These are phyloP conservation scores for Rhizophora apiculata DNA, from an alignment of 345 rosid genomes.

Conservation along the genomic window DNA sequence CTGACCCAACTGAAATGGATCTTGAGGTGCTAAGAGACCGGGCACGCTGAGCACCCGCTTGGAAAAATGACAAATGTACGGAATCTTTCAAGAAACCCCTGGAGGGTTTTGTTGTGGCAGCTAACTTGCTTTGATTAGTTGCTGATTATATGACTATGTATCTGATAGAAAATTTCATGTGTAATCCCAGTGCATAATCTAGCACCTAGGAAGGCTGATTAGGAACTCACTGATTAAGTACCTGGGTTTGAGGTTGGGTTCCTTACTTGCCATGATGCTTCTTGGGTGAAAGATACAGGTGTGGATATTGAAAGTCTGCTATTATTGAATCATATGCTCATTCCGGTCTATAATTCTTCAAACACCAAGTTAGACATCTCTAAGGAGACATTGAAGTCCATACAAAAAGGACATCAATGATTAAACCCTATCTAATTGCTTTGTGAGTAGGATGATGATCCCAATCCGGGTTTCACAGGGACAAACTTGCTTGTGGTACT, in stretches of 20 bases:
- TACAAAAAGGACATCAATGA: too few relatives aligned
- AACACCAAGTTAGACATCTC: too few relatives aligned
- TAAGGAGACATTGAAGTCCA: too few relatives aligned
- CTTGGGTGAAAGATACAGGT: slow-evolving; percentile 27
- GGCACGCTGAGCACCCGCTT: slow-evolving; percentile 8
- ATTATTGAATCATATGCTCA: neutral
- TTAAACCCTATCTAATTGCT: too few relatives aligned
- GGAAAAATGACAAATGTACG: neutral
- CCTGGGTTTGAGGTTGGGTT: slow-evolving; percentile 16
- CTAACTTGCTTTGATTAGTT: slow-evolving; percentile 15
- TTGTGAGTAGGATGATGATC: too few relatives aligned
- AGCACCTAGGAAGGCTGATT: slow-evolving; percentile 43
- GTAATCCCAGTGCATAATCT: slow-evolving; percentile 23
- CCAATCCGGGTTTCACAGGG: too few relatives aligned
- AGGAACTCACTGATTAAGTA: slow-evolving; percentile 23
- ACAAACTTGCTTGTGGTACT: too few relatives aligned
- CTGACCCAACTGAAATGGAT: slow-evolving; percentile 27
- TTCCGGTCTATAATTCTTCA: too few relatives aligned
- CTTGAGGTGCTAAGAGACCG: slow-evolving; percentile 25
- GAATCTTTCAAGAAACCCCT: neutral
- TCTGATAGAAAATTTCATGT: slow-evolving; percentile 7
- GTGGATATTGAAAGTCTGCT: slow-evolving; percentile 11
- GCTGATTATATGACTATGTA: slow-evolving; percentile 13
- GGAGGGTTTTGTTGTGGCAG: neutral
- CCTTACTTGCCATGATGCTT: slow-evolving; percentile 47